Base-by-base conservation (phyloP, 352 stramenopile genomes). In the Phytophthora sansomeana region DNA sequence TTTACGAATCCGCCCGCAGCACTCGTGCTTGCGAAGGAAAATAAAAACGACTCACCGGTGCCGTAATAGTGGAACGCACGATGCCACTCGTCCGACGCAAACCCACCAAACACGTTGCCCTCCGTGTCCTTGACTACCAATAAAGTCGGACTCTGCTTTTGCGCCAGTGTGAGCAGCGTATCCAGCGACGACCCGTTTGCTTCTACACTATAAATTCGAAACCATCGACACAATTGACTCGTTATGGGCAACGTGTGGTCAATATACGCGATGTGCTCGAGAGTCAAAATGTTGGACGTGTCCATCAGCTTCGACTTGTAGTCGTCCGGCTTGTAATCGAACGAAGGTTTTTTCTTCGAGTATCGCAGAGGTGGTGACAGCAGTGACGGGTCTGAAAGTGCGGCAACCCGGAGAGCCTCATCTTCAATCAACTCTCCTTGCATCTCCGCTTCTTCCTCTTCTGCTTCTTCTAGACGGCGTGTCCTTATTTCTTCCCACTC, bases 21-120 rank as follows among this genome's bases (percentile, higher is more conserved):
- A 26, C 64, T 75, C 24, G 54, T 36, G 52, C 69, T 84, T 17
- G 78, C 75, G 51, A 97, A 96, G 0, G 87, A 80, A 67, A 97
- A 98, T n/a, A 98, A 63, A 53, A 98, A 97, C 0, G 80, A 89
- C 50, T 97, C 87, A 19, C 89, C 90, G 4, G 84, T 96, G 10
- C 90, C 92, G 53, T 95, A 96, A 68, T 98, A 98, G 39, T 95
- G 85, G 26, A 87, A 82, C 19, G 84, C 89, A 42, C 60, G 75
- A 55, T 89, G 83, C 89, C 87, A 96, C 58, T 86, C 80, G 39
- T 93, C 83, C 17, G 89, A 87, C 8, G 76, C 83, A 74, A 90
- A 97, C 0, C 89, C 89, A 29, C 89, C 89, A 79, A 97, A 96
- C 6, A 95, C 77, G 56, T 93, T 89, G 16, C 69, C 80, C 11